Conservation (phyloP, 768 basidiomycete species). For the Termitomyces sp. region DNA sequence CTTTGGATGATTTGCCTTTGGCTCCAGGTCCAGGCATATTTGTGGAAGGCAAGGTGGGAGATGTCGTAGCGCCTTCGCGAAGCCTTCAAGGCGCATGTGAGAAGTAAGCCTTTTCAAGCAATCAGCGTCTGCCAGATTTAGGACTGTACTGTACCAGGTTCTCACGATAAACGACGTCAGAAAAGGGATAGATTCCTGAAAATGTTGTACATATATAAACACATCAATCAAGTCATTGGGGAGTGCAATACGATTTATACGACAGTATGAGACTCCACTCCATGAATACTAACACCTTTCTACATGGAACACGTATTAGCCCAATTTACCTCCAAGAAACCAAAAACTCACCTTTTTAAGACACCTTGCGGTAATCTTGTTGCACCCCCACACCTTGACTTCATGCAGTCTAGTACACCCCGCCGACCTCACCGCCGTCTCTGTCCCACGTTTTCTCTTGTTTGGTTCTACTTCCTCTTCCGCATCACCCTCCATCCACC, state of each 20-base stretch:
- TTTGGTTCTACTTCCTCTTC: background rate
- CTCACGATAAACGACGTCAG: too few relatives aligned
- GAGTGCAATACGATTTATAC: background rate
- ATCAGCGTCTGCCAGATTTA: too few relatives aligned
- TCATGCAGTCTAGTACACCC: constrained; percentile 36
- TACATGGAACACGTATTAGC: constrained; percentile 8
- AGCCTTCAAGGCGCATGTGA: too few relatives aligned
- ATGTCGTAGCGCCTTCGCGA: too few relatives aligned
- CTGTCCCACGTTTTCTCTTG: constrained; percentile 18
- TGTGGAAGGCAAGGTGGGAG: background rate
- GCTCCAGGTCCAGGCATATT: background rate
- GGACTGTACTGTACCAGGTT: too few relatives aligned
- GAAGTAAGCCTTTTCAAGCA: background rate
- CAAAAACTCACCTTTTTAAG: constrained; percentile 29
- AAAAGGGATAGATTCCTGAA: too few relatives aligned
- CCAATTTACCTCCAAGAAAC: background rate
- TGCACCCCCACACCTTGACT: constrained; percentile 53
- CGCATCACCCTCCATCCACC: constrained; percentile 42
- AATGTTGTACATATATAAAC: background rate
- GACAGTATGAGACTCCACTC: constrained; percentile 23
- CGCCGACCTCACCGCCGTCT: constrained; percentile 8
- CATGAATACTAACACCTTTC: constrained; percentile 24
- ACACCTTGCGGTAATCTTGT: constrained; percentile 35
- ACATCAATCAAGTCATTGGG: background rate
- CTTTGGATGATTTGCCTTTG: background rate